phyloP scores from a whole-genome alignment of 495 filamentous ascomycete species.

The Venustampulla echinocandica region DNA sequence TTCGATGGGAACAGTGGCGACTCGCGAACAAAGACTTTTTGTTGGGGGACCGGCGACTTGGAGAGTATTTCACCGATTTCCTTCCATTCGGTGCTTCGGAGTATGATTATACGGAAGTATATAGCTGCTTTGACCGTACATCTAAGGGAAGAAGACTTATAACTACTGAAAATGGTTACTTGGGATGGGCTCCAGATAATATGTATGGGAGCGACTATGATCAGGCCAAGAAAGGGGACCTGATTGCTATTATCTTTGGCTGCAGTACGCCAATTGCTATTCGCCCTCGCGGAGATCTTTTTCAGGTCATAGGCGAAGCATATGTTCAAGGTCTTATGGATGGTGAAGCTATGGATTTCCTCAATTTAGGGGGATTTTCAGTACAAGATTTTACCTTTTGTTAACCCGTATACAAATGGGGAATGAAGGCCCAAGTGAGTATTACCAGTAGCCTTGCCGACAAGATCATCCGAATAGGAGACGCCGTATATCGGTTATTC shows the following conservation, averaged over 20 bases:
- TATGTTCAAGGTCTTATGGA: constrained; percentile 21
- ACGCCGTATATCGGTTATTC: no score
- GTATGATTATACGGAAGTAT: constrained; percentile 8
- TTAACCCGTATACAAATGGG: no score
- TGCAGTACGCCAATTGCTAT: constrained; percentile 21
- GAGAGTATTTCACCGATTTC: not conserved
- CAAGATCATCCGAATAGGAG: no score
- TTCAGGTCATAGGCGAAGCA: constrained; percentile 17
- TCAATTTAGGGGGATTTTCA: not conserved
- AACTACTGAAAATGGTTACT: constrained; percentile 14
- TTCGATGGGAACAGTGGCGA: constrained; percentile 7
- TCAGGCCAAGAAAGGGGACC: constrained; percentile 10
- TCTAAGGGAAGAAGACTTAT: constrained; percentile 16
- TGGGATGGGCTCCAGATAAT: constrained; percentile 21
- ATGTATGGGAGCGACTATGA: not conserved
- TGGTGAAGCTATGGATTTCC: constrained; percentile 13
- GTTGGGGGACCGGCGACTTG: not conserved
- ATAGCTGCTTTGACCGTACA: constrained; percentile 6
- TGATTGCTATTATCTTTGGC: constrained; percentile 21
- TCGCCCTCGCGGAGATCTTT: constrained; percentile 7
- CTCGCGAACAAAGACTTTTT: constrained; percentile 4
- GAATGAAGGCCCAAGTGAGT: no score
- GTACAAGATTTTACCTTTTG: constrained; percentile 2
- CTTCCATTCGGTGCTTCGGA: constrained; percentile 7
- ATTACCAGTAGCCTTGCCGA: no score